A percentile compares a stretch with the other conserved stretches of the same genome.
These are phyloP conservation scores for Akanthomyces lecanii DNA, from an alignment of 2,329 filamentous ascomycete species.

Conservation along the genomic window DNA sequence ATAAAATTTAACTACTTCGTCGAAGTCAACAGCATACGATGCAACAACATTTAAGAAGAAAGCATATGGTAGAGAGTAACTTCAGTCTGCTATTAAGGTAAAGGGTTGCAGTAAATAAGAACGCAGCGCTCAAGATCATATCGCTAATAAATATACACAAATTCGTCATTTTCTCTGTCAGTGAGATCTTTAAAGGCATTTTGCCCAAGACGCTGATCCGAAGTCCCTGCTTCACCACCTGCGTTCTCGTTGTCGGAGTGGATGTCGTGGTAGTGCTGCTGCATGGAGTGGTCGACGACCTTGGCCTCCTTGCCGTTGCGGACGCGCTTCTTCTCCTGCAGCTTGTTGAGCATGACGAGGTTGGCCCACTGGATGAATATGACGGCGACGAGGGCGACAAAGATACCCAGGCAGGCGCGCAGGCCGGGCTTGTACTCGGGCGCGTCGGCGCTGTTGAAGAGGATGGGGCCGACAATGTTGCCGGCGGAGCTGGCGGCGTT, in stretches of 20 bases:
- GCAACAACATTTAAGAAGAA: neutral
- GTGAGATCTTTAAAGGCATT: slow-evolving; percentile 57
- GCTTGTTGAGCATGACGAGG: slow-evolving; percentile 52
- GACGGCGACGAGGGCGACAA: slow-evolving; percentile 48
- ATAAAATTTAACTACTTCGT: no score
- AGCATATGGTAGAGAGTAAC: neutral
- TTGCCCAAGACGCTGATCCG: slow-evolving; percentile 35
- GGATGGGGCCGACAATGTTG: slow-evolving; percentile 63
- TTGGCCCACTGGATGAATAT: slow-evolving; percentile 52
- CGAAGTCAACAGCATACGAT: no score
- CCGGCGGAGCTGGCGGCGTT: slow-evolving; percentile 59
- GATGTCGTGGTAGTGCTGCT: slow-evolving; percentile 40
- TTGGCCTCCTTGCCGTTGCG: slow-evolving; percentile 56
- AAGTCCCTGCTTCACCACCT: slow-evolving; percentile 25
- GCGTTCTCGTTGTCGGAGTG: slow-evolving; percentile 22
- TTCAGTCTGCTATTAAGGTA: neutral
- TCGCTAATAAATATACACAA: slow-evolving; percentile 56
- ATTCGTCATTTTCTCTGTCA: slow-evolving; percentile 64
- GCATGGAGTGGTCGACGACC: slow-evolving; percentile 59
- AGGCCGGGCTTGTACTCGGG: slow-evolving; percentile 57
- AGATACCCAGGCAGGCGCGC: slow-evolving; percentile 50
- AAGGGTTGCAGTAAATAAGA: neutral
- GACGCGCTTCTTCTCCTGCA: slow-evolving; percentile 52
- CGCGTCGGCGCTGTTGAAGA: slow-evolving; percentile 55
- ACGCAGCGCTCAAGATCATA: neutral